Percentiles rank a stretch among this genome's conserved stretches.
Evolutionary conservation across 164 flowering plant genomes (phyloP).

Genomic region (Stephania yunnanensis): DNA sequence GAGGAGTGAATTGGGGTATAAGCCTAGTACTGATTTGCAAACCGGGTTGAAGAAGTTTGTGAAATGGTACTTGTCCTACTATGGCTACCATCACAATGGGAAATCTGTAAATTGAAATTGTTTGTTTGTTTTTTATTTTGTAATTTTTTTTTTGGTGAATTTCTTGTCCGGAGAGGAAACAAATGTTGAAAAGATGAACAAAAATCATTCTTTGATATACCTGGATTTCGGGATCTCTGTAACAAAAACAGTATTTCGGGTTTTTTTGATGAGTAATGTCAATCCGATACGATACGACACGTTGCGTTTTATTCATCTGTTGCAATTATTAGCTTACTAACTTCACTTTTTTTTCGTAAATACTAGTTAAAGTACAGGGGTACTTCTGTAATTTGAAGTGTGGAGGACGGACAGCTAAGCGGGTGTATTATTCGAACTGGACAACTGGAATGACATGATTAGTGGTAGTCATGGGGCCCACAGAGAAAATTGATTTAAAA

Average conservation of each 20-base stretch:
- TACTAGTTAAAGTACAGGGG: background rate
- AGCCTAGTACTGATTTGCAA: constrained; percentile 72
- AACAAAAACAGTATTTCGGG: background rate
- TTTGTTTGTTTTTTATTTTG: background rate
- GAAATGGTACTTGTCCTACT: constrained; percentile 54
- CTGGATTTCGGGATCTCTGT: background rate
- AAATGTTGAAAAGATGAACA: background rate
- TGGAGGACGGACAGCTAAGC: background rate
- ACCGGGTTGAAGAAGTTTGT: constrained; percentile 72
- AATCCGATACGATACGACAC: constrained; percentile 5
- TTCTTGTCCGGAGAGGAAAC: background rate
- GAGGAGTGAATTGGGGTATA: constrained; percentile 46
- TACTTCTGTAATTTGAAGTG: background rate
- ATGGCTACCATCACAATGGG: constrained; percentile 47
- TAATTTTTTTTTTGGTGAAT: constrained; percentile 5
- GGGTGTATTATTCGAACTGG: background rate
- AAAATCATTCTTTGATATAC: constrained; percentile 20
- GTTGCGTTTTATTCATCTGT: background rate
- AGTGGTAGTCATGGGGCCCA: background rate
- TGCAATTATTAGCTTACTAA: background rate
- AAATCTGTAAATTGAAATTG: constrained; percentile 38
- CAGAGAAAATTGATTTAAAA: too few relatives aligned
- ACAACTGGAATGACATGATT: constrained; percentile 4
- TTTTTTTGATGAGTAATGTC: background rate
- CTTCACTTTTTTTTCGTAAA: background rate